Base-by-base conservation (phyloP, 2,329 filamentous ascomycete genomes). In the Teratosphaeria pseudoeucalypti region DNA sequence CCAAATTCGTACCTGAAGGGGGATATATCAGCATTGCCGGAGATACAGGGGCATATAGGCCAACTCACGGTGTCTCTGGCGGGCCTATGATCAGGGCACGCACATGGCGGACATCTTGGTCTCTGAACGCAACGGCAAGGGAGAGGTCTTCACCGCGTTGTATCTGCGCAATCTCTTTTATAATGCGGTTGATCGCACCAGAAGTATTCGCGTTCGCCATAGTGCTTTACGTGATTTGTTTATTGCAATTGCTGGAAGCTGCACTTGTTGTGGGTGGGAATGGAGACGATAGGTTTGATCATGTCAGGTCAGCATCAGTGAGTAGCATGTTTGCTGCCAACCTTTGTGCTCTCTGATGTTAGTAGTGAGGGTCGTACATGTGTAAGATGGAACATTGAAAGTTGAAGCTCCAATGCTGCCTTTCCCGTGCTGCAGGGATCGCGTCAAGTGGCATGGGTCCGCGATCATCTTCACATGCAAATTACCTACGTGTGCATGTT, bases 1-100 rank as follows among this genome's bases (percentile, higher is more conserved):
- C 94, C 94, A 71, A 95, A 96, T 74, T 96, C 92, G 74, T 99
- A 99, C 6, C 53, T 54, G 34, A 9, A 32, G 53, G 23, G 23
- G 23, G 23, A 23, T 2, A 32, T 14, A 26, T 32, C 27, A 37
- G 27, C n/a, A 37, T 14, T 32, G 53, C 27, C 9, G 19, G 52
- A 37, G 53, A 37, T 5, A 6, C 12, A 37, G 27, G 19, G 34
- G 60, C 61, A 49, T 59, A 58, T 56, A 39, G 12, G 19, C 3
- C 27, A 23, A 54, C 11, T 19, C n/a, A 60, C 0, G 92, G 92
- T 0, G 92, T 95, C 67, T 94, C 92, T 64, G 92, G 90, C 27
- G 94, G 92, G 0, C 94, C 94, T 65, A 97, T 85, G 68, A 97
- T 92, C 64, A 97, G 75, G 55, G 92, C 90, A 71, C 85, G 88